phyloP scores from a whole-genome alignment of 2,329 filamentous ascomycete genomes.

The Trichoderma endophyticum region DNA sequence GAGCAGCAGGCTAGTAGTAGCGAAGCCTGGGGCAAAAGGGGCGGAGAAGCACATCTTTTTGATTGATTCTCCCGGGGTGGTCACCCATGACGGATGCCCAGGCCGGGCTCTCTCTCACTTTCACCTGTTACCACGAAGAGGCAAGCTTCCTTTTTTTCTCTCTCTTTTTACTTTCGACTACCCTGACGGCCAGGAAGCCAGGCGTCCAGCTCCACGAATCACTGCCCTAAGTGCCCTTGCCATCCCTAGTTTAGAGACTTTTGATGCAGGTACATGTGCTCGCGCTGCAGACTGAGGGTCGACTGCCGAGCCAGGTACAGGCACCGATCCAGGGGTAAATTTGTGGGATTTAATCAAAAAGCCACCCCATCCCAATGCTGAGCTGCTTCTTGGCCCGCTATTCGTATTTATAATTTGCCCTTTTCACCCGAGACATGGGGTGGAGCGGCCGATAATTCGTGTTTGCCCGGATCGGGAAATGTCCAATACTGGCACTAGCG shows the following conservation, averaged over 20 bases:
- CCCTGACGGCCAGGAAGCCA: not conserved
- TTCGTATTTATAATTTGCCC: slow-evolving; percentile 20
- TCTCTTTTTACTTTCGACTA: not conserved
- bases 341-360: slow-evolving; percentile 19
- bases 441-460: slow-evolving; percentile 4
- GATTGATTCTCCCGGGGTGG: slow-evolving; percentile 8
- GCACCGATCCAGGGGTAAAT: slow-evolving; percentile 17
- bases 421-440: slow-evolving; percentile 18
- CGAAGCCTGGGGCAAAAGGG: slow-evolving; percentile 18
- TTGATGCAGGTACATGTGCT: slow-evolving; percentile 15
- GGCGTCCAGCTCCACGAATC: slow-evolving; percentile 10
- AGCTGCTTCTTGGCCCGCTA: slow-evolving; percentile 4
- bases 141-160: not conserved
- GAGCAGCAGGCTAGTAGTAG: slow-evolving; percentile 8
- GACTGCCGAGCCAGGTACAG: slow-evolving; percentile 12
- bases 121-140: not conserved
- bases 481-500: slow-evolving; percentile 5
- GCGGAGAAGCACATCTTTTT: slow-evolving; percentile 16
- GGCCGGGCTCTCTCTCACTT: not conserved
- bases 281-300: slow-evolving; percentile 4
- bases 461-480: slow-evolving; percentile 17
- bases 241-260: not conserved
- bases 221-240: slow-evolving; percentile 5
- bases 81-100: slow-evolving; percentile 14
- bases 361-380: not conserved